Percentiles rank a stretch among this genome's conserved stretches.
Evolutionary conservation across 2,329 filamentous ascomycete species (phyloP).

Genomic region (Xylariaceae sp.): DNA sequence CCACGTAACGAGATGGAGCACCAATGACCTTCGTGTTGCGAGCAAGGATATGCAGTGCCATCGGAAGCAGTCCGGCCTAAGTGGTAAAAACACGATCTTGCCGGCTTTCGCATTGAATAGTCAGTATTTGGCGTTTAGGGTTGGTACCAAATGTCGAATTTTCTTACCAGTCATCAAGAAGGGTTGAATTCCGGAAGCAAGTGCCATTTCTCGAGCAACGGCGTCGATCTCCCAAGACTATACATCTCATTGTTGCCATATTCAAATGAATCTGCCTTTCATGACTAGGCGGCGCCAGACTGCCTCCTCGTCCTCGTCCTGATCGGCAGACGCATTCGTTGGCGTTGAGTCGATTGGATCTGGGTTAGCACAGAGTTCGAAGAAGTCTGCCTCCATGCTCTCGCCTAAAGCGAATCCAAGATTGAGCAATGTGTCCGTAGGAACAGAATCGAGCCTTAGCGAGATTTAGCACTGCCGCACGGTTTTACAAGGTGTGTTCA

Average conservation of each 20-base stretch:
- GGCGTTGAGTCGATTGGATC: constrained; percentile 31
- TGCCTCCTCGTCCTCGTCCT: constrained; percentile 34
- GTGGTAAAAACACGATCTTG: too few species aligned
- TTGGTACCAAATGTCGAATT: too few species aligned
- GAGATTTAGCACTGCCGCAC: constrained; percentile 7
- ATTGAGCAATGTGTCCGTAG: constrained; percentile 32
- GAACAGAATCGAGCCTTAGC: constrained; percentile 31
- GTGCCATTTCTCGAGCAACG: too few species aligned
- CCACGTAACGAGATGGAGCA: too few species aligned
- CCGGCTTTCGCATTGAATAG: too few species aligned
- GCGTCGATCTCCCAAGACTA: too few species aligned
- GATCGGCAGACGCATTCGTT: constrained; percentile 22
- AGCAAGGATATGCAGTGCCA: too few species aligned
- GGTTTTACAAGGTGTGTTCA: neutral
- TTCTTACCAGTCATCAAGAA: too few species aligned
- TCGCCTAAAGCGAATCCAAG: constrained; percentile 34
- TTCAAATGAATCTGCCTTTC: constrained; percentile 32
- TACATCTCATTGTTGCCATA: neutral
- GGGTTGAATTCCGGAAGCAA: too few species aligned
- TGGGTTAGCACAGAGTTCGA: constrained; percentile 34
- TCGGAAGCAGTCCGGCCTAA: too few species aligned
- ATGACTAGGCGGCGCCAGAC: constrained; percentile 35
- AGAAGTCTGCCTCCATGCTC: constrained; percentile 33
- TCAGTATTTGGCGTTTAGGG: too few species aligned
- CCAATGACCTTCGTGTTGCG: too few species aligned